Base-by-base conservation (phyloP, 2,329 filamentous ascomycete genomes). In the Chaetomium sp. region DNA sequence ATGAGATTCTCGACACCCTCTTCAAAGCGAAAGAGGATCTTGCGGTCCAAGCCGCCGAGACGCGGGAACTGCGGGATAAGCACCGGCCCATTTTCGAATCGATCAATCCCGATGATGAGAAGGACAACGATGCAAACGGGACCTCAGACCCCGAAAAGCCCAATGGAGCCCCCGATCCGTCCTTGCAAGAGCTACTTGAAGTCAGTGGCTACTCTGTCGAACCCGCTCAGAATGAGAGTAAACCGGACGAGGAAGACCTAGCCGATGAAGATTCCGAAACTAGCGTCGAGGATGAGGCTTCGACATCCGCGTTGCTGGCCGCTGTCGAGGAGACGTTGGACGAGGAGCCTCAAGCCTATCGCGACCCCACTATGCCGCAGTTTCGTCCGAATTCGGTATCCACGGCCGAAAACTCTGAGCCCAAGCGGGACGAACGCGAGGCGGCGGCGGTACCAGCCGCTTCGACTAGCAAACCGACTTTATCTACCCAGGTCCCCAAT, bases 1-100 rank as follows among this genome's bases (percentile, higher is more conserved):
- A 97, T 66, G 91, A 97, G 71, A 76, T 97, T 2, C 80, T 99
- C 0, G 89, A 97, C 66, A 80, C 85, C 1, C 77, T 99, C 0
- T 99, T 99, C 74, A 87, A 87, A 62, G 77, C 80, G 4, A 86
- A 87, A 61, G 92, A 97, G 69, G 85, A 91, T 60, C 69, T 89
- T 14, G 85, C 90, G 1, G 72, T 94, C 57, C 79, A 83, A 53
- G 85, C 85, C 9, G 79, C 81, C 7, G 76, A 79, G 49, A 89
- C 86, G 0, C 81, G 80, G 59, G 72, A 74, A 8, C 76, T 82
- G 54, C 82, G 89, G 41, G 76, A 84, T 52, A 78, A 75, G 59
- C 83, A 76, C 66, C 75, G 75, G 42, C 71, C 72, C 54, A 71
- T 77, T 33, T 76, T 82, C 47, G 73, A 74, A 34, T 66, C 69